Conservation (phyloP, 2,329 filamentous ascomycete genomes). For the Aspergillus novoparasiticus region DNA sequence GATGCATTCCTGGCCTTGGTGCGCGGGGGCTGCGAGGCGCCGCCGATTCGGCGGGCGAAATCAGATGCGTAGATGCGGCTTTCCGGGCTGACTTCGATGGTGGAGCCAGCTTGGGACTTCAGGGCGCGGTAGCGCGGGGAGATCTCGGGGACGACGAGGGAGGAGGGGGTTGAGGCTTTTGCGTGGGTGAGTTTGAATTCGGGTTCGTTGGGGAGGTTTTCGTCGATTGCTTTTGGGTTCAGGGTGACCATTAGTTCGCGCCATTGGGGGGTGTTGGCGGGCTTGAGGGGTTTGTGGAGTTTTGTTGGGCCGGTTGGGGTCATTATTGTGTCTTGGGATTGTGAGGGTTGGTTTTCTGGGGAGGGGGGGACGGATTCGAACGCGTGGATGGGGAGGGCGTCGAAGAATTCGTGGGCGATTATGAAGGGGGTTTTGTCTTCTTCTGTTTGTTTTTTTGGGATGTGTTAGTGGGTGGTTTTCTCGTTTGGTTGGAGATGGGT, state of each 20-base stretch:
- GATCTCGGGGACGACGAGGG: constrained; percentile 79
- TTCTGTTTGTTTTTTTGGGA: constrained; percentile 43
- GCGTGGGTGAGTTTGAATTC: constrained; percentile 89
- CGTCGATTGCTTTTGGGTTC: constrained; percentile 59
- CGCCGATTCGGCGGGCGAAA: constrained; percentile 83
- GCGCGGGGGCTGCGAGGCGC: constrained; percentile 48
- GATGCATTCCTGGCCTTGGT: constrained; percentile 21
- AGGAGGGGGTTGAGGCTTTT: constrained; percentile 75
- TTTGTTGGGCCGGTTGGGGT: constrained; percentile 52
- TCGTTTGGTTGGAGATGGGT: neutral
- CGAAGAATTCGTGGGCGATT: constrained; percentile 97
- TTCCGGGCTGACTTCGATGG: constrained; percentile 90
- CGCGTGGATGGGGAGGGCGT: constrained; percentile 92
- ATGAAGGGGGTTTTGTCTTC: constrained; percentile 82
- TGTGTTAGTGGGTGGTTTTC: neutral
- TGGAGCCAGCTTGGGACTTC: constrained; percentile 65
- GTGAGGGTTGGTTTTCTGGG: constrained; percentile 48
- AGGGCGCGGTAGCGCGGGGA: constrained; percentile 78
- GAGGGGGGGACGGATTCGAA: constrained; percentile 74
- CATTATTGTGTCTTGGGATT: constrained; percentile 54
- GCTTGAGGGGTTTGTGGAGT: constrained; percentile 45
- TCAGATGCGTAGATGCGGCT: constrained; percentile 77
- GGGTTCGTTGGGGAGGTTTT: constrained; percentile 56
- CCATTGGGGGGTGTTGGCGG: constrained; percentile 64
- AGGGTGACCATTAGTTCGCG: constrained; percentile 78